Evolutionary conservation across 192 early-diverging fungal genomes (phyloP).

Genomic region (Piromyces finnis): DNA sequence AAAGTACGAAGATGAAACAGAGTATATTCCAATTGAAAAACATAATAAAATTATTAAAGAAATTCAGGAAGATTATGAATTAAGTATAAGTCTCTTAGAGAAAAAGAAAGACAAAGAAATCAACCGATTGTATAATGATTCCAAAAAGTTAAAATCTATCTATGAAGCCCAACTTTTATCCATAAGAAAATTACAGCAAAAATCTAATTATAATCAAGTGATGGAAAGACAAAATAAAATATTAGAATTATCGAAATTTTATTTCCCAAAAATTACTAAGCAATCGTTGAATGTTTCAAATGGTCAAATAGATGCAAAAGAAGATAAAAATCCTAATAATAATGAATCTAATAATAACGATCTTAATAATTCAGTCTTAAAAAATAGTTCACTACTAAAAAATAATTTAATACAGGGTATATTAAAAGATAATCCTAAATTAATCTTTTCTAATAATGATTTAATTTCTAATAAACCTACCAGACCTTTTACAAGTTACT

Average conservation of each 20-base stretch:
- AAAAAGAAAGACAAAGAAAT: not conserved
- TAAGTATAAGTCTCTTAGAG: not conserved
- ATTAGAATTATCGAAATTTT: not conserved
- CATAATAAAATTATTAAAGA: not conserved
- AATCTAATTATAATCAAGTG: not conserved
- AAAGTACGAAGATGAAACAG: not conserved
- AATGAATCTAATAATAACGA: too few relatives aligned
- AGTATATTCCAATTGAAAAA: not conserved
- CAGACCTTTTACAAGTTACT: not conserved
- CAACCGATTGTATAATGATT: not conserved
- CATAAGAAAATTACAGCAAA: not conserved
- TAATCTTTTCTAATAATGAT: too few relatives aligned
- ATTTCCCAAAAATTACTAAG: not conserved
- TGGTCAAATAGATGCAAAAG: not conserved
- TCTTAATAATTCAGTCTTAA: too few relatives aligned
- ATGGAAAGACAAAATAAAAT: not conserved
- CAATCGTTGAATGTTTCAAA: not conserved
- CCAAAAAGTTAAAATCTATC: not conserved
- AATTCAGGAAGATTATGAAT: not conserved
- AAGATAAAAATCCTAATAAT: not conserved
- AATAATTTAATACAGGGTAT: too few relatives aligned
- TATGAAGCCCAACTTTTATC: not conserved
- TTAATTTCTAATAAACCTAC: not conserved
- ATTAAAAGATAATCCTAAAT: too few relatives aligned
- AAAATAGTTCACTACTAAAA: too few relatives aligned